phyloP scores from a whole-genome alignment of 176 grass and related monocot species.

The Poa annua region DNA sequence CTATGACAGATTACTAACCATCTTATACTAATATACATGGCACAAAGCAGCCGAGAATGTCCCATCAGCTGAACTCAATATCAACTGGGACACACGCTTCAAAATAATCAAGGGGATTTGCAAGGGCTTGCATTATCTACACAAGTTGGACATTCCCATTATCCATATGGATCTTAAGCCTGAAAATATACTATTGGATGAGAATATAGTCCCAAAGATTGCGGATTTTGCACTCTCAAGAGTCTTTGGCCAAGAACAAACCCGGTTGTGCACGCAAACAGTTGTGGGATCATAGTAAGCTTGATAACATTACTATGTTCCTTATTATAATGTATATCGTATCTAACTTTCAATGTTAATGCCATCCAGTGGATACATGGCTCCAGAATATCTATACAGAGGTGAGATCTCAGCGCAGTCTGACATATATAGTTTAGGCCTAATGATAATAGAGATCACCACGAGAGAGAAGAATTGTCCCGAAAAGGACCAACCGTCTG shows the following conservation, averaged over 20 bases:
- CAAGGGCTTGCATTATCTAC: slow-evolving; percentile 26
- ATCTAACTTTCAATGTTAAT: not conserved
- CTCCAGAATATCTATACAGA: slow-evolving; percentile 20
- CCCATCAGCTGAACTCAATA: not conserved
- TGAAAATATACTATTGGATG: slow-evolving; percentile 31
- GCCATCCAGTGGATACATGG: slow-evolving; percentile 3
- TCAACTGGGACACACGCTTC: slow-evolving; percentile 23
- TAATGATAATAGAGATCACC: slow-evolving; percentile 1
- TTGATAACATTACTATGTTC: not conserved
- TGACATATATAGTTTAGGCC: slow-evolving; percentile 27
- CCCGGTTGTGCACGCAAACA: slow-evolving; percentile 25
- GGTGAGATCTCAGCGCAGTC: slow-evolving; percentile 10
- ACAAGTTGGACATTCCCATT: slow-evolving; percentile 15
- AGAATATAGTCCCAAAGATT: slow-evolving; percentile 30
- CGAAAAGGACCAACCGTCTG: not conserved
- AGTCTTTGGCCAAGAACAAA: slow-evolving; percentile 41
- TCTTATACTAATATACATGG: not conserved
- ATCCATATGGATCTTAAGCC: slow-evolving; percentile 32
- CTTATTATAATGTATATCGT: not conserved
- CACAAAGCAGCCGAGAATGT: not conserved
- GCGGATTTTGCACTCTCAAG: slow-evolving; percentile 36
- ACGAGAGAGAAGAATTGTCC: not conserved
- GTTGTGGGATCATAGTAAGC: slow-evolving; percentile 43
- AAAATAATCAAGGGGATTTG: slow-evolving; percentile 38
- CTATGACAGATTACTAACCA: no score